Evolutionary conservation across 805 yeast species (phyloP).

Genomic region (Komagataella kurtzmanii): DNA sequence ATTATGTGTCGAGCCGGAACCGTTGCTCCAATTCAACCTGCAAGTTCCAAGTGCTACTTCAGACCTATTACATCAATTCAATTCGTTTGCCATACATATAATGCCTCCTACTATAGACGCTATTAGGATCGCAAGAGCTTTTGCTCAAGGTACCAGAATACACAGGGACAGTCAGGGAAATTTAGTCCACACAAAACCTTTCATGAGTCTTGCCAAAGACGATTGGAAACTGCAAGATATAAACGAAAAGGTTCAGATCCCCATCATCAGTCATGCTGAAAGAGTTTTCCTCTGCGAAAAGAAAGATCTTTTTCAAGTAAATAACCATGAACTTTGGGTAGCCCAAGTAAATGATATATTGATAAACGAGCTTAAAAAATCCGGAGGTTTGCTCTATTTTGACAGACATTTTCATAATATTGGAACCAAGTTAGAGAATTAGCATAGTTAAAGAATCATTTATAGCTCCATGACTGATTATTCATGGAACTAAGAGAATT

Average conservation of each 20-base stretch:
- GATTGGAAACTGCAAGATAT: conserved; percentile 22
- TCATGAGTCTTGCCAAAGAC: conserved; percentile 22
- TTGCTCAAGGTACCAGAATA: conserved; percentile 44
- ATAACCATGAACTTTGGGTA: conserved; percentile 87
- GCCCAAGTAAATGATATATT: conserved; percentile 58
- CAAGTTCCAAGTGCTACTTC: conserved; percentile 83
- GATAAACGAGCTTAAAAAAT: conserved; percentile 13
- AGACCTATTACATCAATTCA: conserved; percentile 39
- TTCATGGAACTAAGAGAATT: not conserved
- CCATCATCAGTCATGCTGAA: conserved; percentile 45
- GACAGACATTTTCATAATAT: conserved; percentile 44
- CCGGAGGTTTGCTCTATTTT: conserved; percentile 59
- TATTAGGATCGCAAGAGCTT: conserved; percentile 48
- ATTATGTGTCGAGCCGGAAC: conserved; percentile 62
- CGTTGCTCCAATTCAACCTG: conserved; percentile 73
- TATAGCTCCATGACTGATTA: not conserved
- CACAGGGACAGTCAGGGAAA: conserved; percentile 17
- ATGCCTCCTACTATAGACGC: conserved; percentile 47
- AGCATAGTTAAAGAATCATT: not conserved
- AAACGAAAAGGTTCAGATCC: conserved; percentile 19
- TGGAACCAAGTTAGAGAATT: conserved; percentile 10
- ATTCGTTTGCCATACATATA: conserved; percentile 60
- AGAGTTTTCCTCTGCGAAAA: conserved; percentile 50
- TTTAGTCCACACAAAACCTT: conserved; percentile 36
- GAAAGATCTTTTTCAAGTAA: conserved; percentile 39